A percentile compares a stretch with the other conserved stretches of the same genome.
Evolutionary conservation across 2,329 filamentous ascomycete species (phyloP).

Genomic region (Nemania sp.): DNA sequence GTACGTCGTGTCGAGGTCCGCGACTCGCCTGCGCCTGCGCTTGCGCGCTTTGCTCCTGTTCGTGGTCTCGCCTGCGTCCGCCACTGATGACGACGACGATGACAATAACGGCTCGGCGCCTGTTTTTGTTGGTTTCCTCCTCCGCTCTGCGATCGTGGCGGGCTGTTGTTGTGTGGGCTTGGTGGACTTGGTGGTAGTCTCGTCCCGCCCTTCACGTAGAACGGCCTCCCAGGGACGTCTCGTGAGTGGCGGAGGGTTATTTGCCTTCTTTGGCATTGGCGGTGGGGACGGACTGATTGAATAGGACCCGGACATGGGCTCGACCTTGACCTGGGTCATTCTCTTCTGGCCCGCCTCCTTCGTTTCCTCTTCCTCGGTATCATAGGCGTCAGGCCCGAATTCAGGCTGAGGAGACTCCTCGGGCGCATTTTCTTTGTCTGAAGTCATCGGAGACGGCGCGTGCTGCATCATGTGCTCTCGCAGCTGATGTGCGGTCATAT

Average conservation of each 20-base stretch:
- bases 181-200: not conserved
- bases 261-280: not conserved
- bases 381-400: not conserved
- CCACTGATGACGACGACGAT: too few species aligned
- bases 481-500: not conserved
- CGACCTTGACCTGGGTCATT: too few species aligned
- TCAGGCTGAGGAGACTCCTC: not conserved
- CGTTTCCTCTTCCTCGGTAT: too few species aligned
- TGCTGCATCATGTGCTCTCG: not conserved
- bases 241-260: not conserved
- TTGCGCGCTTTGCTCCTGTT: slow-evolving; percentile 21
- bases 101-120: too few species aligned
- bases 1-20: not conserved
- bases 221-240: not conserved
- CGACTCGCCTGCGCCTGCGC: slow-evolving; percentile 24
- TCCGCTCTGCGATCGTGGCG: too few species aligned
- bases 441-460: not conserved
- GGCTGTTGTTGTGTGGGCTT: too few species aligned
- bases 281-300: too few species aligned
- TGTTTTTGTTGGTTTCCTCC: too few species aligned
- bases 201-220: not conserved
- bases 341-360: too few species aligned
- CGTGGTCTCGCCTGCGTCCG: too few species aligned
- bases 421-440: not conserved
- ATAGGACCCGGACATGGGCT: too few species aligned